Evolutionary conservation across 768 basidiomycete species (phyloP).

Genomic region (Trametes meyenii): DNA sequence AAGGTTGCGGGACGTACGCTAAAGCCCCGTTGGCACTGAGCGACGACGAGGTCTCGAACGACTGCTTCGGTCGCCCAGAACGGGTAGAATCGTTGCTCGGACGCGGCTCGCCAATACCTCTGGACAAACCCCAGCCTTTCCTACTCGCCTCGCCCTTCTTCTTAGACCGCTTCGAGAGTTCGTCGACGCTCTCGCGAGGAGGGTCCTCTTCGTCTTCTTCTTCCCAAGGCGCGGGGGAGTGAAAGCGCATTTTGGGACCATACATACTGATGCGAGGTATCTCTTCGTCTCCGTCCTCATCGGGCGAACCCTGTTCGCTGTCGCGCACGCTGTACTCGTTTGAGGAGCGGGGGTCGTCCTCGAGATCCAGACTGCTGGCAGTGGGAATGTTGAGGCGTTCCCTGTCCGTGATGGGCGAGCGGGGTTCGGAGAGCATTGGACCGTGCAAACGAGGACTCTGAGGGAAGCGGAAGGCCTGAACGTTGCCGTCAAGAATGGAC

Average conservation of each 20-base stretch:
- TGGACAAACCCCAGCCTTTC: slow-evolving; percentile 48
- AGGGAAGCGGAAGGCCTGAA: slow-evolving; percentile 36
- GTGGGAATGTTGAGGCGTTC: slow-evolving; percentile 49
- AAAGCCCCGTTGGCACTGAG: slow-evolving; percentile 55
- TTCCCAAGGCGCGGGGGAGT: slow-evolving; percentile 85
- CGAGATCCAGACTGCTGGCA: slow-evolving; percentile 59
- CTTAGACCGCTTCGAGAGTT: slow-evolving; percentile 36
- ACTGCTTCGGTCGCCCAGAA: slow-evolving; percentile 55
- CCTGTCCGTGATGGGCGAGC: slow-evolving; percentile 36
- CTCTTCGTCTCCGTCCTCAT: slow-evolving; percentile 47
- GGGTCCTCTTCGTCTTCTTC: slow-evolving; percentile 47
- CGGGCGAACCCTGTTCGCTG: slow-evolving; percentile 27
- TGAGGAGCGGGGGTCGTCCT: slow-evolving; percentile 41
- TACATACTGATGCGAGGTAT: slow-evolving; percentile 66
- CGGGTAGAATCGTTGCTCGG: slow-evolving; percentile 68
- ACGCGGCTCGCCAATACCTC: slow-evolving; percentile 45
- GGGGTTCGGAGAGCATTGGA: slow-evolving; percentile 25
- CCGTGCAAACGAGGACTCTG: slow-evolving; percentile 13
- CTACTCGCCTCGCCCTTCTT: slow-evolving; percentile 42
- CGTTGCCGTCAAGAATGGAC: slow-evolving; percentile 33
- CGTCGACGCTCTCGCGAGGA: slow-evolving; percentile 28
- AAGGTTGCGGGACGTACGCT: slow-evolving; percentile 51
- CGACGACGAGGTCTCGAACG: slow-evolving; percentile 60
- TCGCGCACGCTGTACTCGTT: slow-evolving; percentile 22
- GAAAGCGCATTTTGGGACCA: slow-evolving; percentile 84